These are phyloP conservation scores for Boletus barrowsii DNA, from an alignment of 768 basidiomycete species.

Conservation along the genomic window DNA sequence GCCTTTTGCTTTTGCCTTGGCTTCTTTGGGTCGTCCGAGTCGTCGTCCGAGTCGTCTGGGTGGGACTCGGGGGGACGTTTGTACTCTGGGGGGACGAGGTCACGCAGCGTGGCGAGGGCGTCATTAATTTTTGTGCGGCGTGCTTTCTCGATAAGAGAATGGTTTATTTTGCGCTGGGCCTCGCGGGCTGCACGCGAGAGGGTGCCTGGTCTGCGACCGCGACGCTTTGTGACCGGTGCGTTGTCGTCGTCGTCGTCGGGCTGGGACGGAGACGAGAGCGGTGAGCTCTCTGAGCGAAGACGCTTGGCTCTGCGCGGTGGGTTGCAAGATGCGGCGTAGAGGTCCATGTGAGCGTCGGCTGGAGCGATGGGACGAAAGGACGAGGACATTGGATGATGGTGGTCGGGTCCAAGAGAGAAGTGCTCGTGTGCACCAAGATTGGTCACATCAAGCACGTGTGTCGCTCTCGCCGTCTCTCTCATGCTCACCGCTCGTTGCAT, in stretches of 20 bases:
- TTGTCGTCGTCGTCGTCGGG: conserved; percentile 29
- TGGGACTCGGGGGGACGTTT: conserved; percentile 32
- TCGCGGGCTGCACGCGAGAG: conserved; percentile 78
- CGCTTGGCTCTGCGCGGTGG: conserved; percentile 48
- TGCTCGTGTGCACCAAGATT: conserved; percentile 23
- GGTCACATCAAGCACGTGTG: neutral
- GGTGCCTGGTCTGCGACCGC: conserved; percentile 68
- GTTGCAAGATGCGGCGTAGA: conserved; percentile 41
- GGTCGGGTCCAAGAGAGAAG: neutral
- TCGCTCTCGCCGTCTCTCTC: neutral
- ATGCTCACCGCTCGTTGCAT: no score
- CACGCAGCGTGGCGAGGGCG: conserved; percentile 71
- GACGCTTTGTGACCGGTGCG: conserved; percentile 49
- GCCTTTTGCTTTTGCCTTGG: conserved; percentile 29
- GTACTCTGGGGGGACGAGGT: conserved; percentile 68
- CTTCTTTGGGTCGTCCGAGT: conserved; percentile 27
- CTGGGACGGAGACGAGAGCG: conserved; percentile 5
- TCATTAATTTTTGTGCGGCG: conserved; percentile 95
- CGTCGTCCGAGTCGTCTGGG: conserved; percentile 31
- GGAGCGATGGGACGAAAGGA: conserved; percentile 27
- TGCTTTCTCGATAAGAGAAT: conserved; percentile 92
- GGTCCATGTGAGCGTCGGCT: conserved; percentile 13
- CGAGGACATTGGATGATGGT: conserved; percentile 5
- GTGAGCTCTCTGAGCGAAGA: conserved; percentile 22
- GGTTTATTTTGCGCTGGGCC: conserved; percentile 87